Evolutionary conservation across 2,329 filamentous ascomycete genomes (phyloP), one percentile per base, ranked within the genome.

Genomic region (Zymoseptoria pseudotritici): DNA sequence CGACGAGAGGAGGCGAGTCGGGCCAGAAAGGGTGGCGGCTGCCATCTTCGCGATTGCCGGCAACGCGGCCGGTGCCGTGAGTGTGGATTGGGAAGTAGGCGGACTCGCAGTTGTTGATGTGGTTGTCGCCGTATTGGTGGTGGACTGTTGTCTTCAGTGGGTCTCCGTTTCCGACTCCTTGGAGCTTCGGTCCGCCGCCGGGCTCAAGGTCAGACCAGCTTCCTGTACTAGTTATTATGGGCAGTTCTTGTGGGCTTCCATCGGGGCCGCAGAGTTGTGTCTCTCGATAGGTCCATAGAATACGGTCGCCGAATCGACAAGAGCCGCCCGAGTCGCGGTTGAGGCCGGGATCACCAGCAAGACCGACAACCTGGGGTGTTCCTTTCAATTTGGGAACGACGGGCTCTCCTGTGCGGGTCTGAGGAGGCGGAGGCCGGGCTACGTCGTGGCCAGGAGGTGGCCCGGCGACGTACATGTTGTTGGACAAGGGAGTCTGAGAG

Each of bases 271-370:
- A 62, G 1, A 60, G 54, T 19, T 64, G 62, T 3, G 63, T 62
- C 22, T 65, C 63, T 9, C 63, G 61, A 29, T 63, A 65, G 1
- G 61, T 63, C 63, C 63, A 65, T 1, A 65, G 46, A 7, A 62
- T 50, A 26, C 63, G 61, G 51, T 61, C 53, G 13, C 63, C 63
- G 20, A 65, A 60, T 7, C 59, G 57, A 5, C 58, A 59, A 4
- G 63, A 65, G 8, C 59, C 61, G 19, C 63, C 61, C 13, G 59
- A 62, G 56, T 65, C 63, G 4, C 63, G 58, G 20, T 61, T 63
- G 31, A 63, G 50, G 24, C 57, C 54, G 10, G 63, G 58, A 29
- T 65, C 63, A 3, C 61, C 55, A 4, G 60, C 63, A 11, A 63
- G 31, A 21, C 61, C 63, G 6, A 65, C 26, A 2, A 65, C 21